Percentiles rank a stretch among this genome's conserved stretches.
Evolutionary conservation across 2,329 filamentous ascomycete genomes (phyloP).

Genomic region (Trichoderma arundinaceum): DNA sequence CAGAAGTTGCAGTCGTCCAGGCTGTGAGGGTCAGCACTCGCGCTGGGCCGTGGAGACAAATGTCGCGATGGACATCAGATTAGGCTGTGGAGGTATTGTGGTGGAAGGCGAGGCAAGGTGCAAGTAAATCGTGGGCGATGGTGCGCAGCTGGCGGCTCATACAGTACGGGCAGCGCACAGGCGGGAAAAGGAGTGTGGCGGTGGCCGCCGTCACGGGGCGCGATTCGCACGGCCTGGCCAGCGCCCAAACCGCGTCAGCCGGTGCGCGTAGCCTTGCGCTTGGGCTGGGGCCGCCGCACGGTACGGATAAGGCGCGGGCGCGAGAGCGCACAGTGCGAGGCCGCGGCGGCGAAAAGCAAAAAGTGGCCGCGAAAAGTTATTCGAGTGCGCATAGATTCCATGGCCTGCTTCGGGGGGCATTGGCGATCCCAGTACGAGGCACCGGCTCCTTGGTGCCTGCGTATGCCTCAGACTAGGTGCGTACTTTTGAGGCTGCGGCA

Average conservation of each 20-base stretch:
- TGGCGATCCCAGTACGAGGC: constrained; percentile 29
- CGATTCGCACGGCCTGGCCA: not conserved
- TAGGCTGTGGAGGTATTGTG: constrained; percentile 34
- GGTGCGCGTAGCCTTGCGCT: constrained; percentile 15
- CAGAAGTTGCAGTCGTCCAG: constrained; percentile 32
- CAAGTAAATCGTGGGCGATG: constrained; percentile 31
- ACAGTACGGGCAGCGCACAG: constrained; percentile 32
- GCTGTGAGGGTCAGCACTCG: constrained; percentile 35
- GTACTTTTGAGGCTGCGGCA: constrained; percentile 38
- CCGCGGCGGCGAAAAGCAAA: constrained; percentile 26
- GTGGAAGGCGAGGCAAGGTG: constrained; percentile 33
- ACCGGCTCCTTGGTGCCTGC: constrained; percentile 32
- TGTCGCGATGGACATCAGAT: constrained; percentile 38
- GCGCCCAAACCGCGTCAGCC: constrained; percentile 12
- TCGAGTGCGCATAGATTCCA: constrained; percentile 21
- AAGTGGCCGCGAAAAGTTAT: constrained; percentile 23
- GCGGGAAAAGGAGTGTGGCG: constrained; percentile 30
- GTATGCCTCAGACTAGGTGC: constrained; percentile 39
- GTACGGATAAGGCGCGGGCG: constrained; percentile 26
- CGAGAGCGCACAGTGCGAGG: constrained; percentile 28
- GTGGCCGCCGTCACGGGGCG: not conserved
- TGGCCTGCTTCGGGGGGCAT: constrained; percentile 30
- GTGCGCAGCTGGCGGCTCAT: constrained; percentile 28
- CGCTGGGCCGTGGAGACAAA: constrained; percentile 38
- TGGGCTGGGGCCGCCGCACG: constrained; percentile 26